Evolutionary conservation across 305 asterid genomes (phyloP).

Genomic region (Fraxinus latifolia): DNA sequence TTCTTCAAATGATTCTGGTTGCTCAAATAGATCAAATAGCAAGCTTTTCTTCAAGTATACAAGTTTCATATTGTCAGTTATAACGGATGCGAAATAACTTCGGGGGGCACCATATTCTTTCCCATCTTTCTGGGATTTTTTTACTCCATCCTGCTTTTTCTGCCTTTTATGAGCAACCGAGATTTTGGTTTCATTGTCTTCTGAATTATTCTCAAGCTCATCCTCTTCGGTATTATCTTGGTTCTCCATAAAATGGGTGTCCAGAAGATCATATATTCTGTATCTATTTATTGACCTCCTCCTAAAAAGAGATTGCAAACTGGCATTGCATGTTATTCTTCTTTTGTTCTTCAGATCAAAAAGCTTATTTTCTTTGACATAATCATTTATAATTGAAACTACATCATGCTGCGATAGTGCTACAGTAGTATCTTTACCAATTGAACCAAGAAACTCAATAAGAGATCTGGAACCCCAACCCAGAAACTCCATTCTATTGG

Average conservation of each 20-base stretch:
- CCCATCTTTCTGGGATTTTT: slow-evolving; percentile 27
- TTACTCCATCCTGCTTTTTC: slow-evolving; percentile 32
- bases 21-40: slow-evolving; percentile 50
- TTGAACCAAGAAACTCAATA: slow-evolving; percentile 53
- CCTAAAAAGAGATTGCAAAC: slow-evolving; percentile 46
- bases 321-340: slow-evolving; percentile 51
- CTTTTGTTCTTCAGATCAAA: slow-evolving; percentile 46
- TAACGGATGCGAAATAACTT: slow-evolving; percentile 56
- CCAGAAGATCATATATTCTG: slow-evolving; percentile 52
- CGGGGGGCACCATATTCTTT: slow-evolving; percentile 18
- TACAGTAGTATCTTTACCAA: slow-evolving; percentile 51
- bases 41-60: slow-evolving; percentile 73
- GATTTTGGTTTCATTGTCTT: slow-evolving; percentile 21
- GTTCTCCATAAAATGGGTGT: slow-evolving; percentile 62
- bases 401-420: slow-evolving; percentile 62
- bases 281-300: slow-evolving; percentile 35
- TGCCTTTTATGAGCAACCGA: slow-evolving; percentile 28
- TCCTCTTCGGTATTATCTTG: slow-evolving; percentile 48
- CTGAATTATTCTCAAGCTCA: slow-evolving; percentile 36
- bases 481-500: slow-evolving; percentile 43
- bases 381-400: slow-evolving; percentile 42
- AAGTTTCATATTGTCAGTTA: slow-evolving; percentile 64
- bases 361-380: slow-evolving; percentile 53
- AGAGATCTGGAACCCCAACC: slow-evolving; percentile 86
- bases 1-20: slow-evolving; percentile 55